Conservation (phyloP, 805 yeast species). For the Teunomyces tritomae region DNA sequence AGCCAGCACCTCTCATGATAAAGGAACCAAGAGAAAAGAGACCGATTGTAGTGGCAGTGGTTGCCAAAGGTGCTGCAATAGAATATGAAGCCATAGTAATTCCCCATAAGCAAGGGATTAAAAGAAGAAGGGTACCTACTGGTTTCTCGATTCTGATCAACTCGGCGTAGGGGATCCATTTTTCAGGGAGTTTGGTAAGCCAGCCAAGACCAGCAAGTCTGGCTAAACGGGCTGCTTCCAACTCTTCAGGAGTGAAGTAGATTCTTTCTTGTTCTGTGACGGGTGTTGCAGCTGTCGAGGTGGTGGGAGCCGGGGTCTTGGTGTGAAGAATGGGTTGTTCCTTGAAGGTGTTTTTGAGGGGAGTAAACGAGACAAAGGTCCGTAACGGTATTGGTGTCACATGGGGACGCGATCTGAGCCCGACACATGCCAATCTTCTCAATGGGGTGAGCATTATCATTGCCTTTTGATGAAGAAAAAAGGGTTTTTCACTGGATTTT, state of each 20-base stretch:
- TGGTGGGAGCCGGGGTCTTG: neutral
- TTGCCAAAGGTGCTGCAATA: slow-evolving; percentile 63
- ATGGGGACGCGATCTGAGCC: neutral
- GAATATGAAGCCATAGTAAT: slow-evolving; percentile 84
- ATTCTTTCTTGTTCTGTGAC: neutral
- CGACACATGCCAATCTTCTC: neutral
- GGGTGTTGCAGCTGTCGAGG: neutral
- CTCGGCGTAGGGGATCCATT: slow-evolving; percentile 86
- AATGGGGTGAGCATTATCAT: neutral
- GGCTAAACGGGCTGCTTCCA: slow-evolving; percentile 49
- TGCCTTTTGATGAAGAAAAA: no score
- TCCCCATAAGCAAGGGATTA: slow-evolving; percentile 89
- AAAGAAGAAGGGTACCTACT: slow-evolving; percentile 85
- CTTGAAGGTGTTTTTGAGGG: neutral
- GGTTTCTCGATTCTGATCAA: slow-evolving; percentile 92
- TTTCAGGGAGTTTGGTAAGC: slow-evolving; percentile 63
- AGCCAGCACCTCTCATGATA: slow-evolving; percentile 97
- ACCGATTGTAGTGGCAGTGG: slow-evolving; percentile 59
- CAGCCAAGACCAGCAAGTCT: slow-evolving; percentile 44
- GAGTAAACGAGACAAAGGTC: neutral
- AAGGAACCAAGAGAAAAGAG: slow-evolving; percentile 82
- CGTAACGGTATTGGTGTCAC: neutral
- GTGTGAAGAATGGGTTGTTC: slow-evolving; percentile 2
- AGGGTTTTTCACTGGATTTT: neutral
- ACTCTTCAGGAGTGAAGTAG: slow-evolving; percentile 39